Evolutionary conservation across 1,139 yeast genomes (phyloP), one percentile per base, ranked within the genome.

Genomic region (Petasospora rhodanensis): DNA sequence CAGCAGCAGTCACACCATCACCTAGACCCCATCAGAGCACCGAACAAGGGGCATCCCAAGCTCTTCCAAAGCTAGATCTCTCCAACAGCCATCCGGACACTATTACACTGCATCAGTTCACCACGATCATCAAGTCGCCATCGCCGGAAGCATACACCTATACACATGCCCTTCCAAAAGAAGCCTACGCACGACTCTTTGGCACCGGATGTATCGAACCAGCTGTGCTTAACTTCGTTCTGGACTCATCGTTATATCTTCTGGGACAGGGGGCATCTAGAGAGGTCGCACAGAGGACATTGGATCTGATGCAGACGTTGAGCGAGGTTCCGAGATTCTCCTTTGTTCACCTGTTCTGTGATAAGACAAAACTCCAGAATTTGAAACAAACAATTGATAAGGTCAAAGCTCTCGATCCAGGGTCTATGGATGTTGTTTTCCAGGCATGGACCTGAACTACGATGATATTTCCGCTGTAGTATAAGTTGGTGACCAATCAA

Each of bases 151-250:
- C 72, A 1, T 71, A 71, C 41, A 37, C 49, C 14, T 72, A 64
- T 41, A 61, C 76, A 7, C 50, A 74, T 11, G 37, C 45, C 2
- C 38, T 74, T 2, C 46, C 61, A 3, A 43, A 62, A 0, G 35
- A 41, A 0, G 56, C 59, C 2, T 59, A 67, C 25, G 29, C 47
- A 1, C 50, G 52, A 2, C 49, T 75, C 3, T 76, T 73, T 41
- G 47, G 55, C 2, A 41, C 53, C 2, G 66, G 71, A 3, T 85
- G 85, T 1, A 56, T 81, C 1, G 89, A 81, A 38, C 55, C 73
- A 1, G 76, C 72, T 13, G 68, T 74, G 36, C 55, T 80, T 12
- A 68, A 67, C 18, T 73, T 76, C 43, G 64, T 66, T 32, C 41
- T 79, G 10, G 75, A 73, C 30, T 71, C 81, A 0, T 61, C 68